Conservation (phyloP, 192 early-diverging fungal species). For the Ambispora gerdemannii region DNA sequence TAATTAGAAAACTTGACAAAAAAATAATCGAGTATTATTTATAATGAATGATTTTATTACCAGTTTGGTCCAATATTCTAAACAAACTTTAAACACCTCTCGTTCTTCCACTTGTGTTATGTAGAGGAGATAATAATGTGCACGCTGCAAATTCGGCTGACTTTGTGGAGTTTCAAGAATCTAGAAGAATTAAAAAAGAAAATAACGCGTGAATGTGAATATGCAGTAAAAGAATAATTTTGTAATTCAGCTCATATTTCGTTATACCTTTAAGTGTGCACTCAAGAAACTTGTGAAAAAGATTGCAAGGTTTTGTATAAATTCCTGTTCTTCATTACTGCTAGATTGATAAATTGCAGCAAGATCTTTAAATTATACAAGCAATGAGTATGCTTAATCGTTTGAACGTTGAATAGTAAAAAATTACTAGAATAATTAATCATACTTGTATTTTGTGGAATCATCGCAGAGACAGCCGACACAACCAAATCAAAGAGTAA, state of each 20-base stretch:
- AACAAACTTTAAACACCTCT: slow-evolving; percentile 96
- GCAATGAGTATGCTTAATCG: too few species aligned
- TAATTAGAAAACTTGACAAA: not conserved
- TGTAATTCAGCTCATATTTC: not conserved
- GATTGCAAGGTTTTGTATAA: slow-evolving; percentile 92
- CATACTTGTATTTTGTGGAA: slow-evolving; percentile 67
- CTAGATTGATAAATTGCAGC: slow-evolving; percentile 77
- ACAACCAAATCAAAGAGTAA: slow-evolving; percentile 85
- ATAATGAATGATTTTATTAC: slow-evolving; percentile 43
- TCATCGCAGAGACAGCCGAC: slow-evolving; percentile 59
- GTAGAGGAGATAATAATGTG: slow-evolving; percentile 87
- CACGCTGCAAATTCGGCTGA: slow-evolving; percentile 60
- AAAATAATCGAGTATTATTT: not conserved
- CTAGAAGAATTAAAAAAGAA: slow-evolving; percentile 30
- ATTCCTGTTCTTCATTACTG: slow-evolving; percentile 88
- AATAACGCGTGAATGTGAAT: not conserved
- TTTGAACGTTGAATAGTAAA: too few species aligned
- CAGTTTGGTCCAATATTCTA: slow-evolving; percentile 97
- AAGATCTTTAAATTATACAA: slow-evolving; percentile 56
- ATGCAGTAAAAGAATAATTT: not conserved
- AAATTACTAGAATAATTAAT: too few species aligned
- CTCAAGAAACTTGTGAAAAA: slow-evolving; percentile 87
- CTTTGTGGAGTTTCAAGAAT: slow-evolving; percentile 56
- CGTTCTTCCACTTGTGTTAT: slow-evolving; percentile 92
- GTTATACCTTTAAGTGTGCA: slow-evolving; percentile 74